Evolutionary conservation across 805 yeast species (phyloP), one percentile per base, ranked within the genome.

Genomic region (Candida sithepensis): DNA sequence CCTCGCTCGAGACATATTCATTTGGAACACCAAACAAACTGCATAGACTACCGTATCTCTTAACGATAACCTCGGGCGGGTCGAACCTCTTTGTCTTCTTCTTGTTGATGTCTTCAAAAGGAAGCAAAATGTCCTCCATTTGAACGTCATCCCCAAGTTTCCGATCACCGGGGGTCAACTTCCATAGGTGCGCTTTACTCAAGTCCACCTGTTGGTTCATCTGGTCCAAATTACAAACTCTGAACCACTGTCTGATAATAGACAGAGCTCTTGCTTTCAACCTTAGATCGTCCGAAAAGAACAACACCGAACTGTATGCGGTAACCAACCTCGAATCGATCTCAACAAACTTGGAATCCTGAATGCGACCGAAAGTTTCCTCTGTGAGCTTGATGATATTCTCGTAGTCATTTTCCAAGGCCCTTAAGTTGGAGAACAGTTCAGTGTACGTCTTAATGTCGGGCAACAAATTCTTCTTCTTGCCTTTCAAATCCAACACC

Each of bases 381-480:
- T 65, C 68, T 3, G 64, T 47, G 22, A 44, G 40, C 12, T 48
- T 24, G 6, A 64, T 45, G 2, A 62, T 50, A 3, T 51, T 50
- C 6, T 28, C 34, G 34, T 56, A 63, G 26, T 49, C 36, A 5
- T 39, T 28, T 3, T 39, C 43, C 16, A 42, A 42, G 6, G 50
- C 36, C 16, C 59, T 54, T 42, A 63, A 39, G 43, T 44, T 52
- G 14, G 56, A 42, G 21, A 64, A 57, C 28, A 61, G 39, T 50
- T 64, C 68, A 1, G 68, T 66, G 41, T 64, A 70, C 0, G 76
- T 71, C 30, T 56, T 59, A 2, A 55, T 43, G 49, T 69, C 68
- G 16, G 73, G 70, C 44, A 43, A 59, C n/a, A 66, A 44, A 13
- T 26, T 41, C 18, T n/a, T n/a, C n/a, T n/a, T n/a, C n/a, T 14